These are phyloP conservation scores for Verticillium isaacii DNA, from an alignment of 2,329 filamentous ascomycete species.

Conservation along the genomic window DNA sequence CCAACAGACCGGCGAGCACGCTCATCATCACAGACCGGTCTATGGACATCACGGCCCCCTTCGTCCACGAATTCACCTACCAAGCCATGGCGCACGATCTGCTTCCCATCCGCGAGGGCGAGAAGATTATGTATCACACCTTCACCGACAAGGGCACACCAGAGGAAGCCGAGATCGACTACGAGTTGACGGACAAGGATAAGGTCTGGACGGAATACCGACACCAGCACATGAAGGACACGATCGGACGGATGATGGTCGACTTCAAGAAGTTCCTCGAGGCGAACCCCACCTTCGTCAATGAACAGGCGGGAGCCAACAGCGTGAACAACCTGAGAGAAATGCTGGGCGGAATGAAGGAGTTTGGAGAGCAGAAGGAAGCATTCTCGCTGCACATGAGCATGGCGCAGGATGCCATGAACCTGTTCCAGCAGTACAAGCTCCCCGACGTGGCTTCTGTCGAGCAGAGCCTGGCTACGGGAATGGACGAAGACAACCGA, in stretches of 20 bases:
- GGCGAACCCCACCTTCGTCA: conserved; percentile 88
- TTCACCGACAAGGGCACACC: conserved; percentile 68
- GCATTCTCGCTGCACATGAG: conserved; percentile 89
- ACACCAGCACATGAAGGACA: conserved; percentile 96
- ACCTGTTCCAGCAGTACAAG: conserved; percentile 79
- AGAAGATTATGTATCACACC: conserved; percentile 83
- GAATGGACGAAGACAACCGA: conserved; percentile 85
- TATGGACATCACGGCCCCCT: conserved; percentile 84
- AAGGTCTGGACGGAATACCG: conserved; percentile 93
- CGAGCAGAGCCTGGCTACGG: conserved; percentile 88
- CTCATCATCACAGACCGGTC: conserved; percentile 86
- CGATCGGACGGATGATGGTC: conserved; percentile 85
- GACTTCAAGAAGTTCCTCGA: conserved; percentile 91
- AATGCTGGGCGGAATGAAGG: conserved; percentile 90
- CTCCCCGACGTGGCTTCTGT: conserved; percentile 80
- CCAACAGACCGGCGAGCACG: conserved; percentile 71
- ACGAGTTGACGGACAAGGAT: conserved; percentile 87
- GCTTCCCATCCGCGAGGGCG: conserved; percentile 79
- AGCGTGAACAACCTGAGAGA: conserved; percentile 91
- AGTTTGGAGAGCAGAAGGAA: conserved; percentile 94
- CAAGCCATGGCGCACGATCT: conserved; percentile 98
- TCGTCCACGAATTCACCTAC: conserved; percentile 96
- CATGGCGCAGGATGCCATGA: conserved; percentile 98
- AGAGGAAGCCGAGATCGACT: conserved; percentile 76
- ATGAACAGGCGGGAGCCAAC: conserved; percentile 62